Conservation (phyloP, 148 eudicot genomes). For the Cornus controversa region DNA sequence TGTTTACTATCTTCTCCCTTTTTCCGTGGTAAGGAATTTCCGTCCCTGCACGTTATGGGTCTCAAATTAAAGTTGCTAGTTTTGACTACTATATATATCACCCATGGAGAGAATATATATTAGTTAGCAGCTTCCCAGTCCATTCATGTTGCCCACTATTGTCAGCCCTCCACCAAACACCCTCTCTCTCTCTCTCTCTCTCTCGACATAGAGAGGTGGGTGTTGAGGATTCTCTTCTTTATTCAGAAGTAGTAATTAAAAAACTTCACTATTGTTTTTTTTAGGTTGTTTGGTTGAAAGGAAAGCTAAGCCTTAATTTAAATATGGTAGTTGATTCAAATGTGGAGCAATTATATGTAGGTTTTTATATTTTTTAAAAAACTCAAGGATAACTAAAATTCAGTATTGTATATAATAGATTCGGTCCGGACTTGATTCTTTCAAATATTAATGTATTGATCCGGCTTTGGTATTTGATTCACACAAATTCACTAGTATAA, state of each 20-base stretch:
- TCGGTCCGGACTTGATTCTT: neutral
- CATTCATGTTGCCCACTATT: constrained; percentile 7
- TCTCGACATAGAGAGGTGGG: neutral
- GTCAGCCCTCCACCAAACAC: constrained; percentile 13
- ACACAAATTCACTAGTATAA: too few species aligned
- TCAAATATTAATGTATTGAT: too few species aligned
- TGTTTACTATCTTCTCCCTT: too few species aligned
- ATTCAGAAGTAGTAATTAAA: too few species aligned
- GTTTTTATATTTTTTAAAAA: neutral
- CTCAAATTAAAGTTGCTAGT: neutral
- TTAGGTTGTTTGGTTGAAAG: neutral
- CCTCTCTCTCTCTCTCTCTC: neutral
- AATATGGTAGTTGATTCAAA: constrained; percentile 17
- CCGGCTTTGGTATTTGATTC: too few species aligned
- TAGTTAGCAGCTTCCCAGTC: neutral
- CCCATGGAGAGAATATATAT: neutral
- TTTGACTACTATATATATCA: neutral
- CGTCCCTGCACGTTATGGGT: neutral
- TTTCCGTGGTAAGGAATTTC: too few species aligned
- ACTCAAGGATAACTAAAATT: neutral
- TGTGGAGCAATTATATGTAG: constrained; percentile 10
- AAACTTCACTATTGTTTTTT: too few species aligned
- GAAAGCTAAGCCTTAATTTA: neutral
- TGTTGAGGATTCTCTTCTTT: neutral
- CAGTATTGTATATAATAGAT: neutral